A percentile compares a stretch with the other conserved stretches of the same genome.
Evolutionary conservation across 1,284 basidiomycete species (phyloP).

Genomic region (Ganoderma sinense): DNA sequence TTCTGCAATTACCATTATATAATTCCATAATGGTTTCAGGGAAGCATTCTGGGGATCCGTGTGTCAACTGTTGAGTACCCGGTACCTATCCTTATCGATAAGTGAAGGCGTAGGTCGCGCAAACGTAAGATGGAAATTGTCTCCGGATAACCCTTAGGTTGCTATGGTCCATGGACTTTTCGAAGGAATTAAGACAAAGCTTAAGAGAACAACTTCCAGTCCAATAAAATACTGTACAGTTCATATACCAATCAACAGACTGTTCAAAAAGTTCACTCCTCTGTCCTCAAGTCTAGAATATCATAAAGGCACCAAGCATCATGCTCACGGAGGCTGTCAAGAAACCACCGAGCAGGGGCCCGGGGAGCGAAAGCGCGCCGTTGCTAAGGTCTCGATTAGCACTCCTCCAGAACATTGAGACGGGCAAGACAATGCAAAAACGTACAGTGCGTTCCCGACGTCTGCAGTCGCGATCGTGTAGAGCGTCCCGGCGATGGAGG

Average conservation of each 20-base stretch:
- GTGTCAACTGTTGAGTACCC: no score
- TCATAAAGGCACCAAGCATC: constrained; percentile 6
- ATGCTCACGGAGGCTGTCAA: background rate
- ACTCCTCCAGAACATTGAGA: background rate
- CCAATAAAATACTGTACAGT: background rate
- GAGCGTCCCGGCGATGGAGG: constrained; percentile 7
- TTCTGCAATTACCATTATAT: no score
- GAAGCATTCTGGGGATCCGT: no score
- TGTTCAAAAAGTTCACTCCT: background rate
- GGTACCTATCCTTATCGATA: no score
- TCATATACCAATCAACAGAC: background rate
- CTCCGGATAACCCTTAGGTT: no score
- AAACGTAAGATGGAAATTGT: no score
- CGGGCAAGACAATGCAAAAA: background rate
- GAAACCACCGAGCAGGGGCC: constrained; percentile 7
- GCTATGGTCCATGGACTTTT: background rate
- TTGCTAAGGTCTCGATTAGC: background rate
- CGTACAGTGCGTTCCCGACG: background rate
- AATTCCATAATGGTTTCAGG: no score
- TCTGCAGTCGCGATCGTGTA: constrained; percentile 8
- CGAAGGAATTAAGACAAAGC: background rate
- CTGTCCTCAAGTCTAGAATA: background rate
- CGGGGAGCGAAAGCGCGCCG: background rate
- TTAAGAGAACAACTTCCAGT: background rate
- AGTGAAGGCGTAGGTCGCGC: no score